Conservation (phyloP, 805 yeast species). For the Debaryomyces tyrocola region DNA sequence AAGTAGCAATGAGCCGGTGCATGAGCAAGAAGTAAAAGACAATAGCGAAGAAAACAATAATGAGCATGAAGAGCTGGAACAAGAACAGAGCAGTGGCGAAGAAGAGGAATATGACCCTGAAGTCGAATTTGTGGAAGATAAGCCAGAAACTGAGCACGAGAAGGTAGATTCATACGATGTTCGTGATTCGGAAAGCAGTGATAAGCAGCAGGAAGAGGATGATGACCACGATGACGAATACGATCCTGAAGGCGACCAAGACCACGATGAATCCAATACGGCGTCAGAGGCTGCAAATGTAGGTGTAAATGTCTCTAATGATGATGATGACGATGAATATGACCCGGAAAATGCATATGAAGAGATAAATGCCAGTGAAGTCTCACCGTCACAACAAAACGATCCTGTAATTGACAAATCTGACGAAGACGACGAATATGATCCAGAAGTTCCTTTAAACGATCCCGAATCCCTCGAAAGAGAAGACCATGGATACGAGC, state of each 20-base stretch:
- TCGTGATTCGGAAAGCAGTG: neutral
- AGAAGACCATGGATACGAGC: slow-evolving; percentile 4
- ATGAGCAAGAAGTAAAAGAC: neutral
- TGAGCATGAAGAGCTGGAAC: neutral
- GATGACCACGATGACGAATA: slow-evolving; percentile 7
- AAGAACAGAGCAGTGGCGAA: slow-evolving; percentile 13
- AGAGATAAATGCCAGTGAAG: neutral
- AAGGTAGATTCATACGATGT: neutral
- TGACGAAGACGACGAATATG: slow-evolving; percentile 28
- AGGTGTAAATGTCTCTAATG: neutral
- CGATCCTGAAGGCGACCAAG: slow-evolving; percentile 6
- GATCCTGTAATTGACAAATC: slow-evolving; percentile 13
- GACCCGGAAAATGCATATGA: slow-evolving; percentile 7
- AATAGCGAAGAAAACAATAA: neutral
- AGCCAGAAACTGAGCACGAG: slow-evolving; percentile 7
- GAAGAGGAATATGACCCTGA: slow-evolving; percentile 3
- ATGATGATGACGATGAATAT: slow-evolving; percentile 4
- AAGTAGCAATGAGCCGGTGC: neutral
- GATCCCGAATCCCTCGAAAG: neutral
- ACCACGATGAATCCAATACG: neutral
- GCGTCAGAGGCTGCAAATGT: slow-evolving; percentile 1
- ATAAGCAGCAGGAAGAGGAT: neutral
- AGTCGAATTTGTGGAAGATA: slow-evolving; percentile 2
- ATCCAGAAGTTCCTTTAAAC: slow-evolving; percentile 22
- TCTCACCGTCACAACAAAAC: too few relatives aligned